phyloP scores from a whole-genome alignment of 176 grass and related monocot genomes.

The Carex cristatella region DNA sequence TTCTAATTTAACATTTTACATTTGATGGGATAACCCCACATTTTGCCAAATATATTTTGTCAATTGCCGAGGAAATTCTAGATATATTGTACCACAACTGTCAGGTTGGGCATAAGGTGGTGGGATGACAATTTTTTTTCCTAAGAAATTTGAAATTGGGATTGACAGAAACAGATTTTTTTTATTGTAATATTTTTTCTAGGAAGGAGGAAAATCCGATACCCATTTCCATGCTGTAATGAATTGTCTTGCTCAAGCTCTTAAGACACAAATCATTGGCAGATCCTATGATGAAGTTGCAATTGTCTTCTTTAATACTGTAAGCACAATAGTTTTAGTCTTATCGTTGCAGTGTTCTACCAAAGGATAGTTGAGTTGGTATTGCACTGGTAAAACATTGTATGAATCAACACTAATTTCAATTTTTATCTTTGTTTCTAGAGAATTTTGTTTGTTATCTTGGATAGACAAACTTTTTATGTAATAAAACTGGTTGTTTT shows the following conservation, averaged over 20 bases:
- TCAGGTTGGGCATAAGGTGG: not conserved
- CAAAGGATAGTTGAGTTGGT: not conserved
- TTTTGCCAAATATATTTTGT: not conserved
- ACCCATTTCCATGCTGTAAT: slow-evolving; percentile 71
- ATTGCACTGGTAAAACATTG: not conserved
- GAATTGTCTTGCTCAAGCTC: slow-evolving; percentile 52
- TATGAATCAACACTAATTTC: not conserved
- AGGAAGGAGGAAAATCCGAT: slow-evolving; percentile 21
- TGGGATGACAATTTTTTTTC: not conserved
- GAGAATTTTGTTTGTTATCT: not conserved
- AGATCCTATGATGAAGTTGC: slow-evolving; percentile 88
- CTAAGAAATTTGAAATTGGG: not conserved
- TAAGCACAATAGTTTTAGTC: slow-evolving; percentile 25
- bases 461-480: not conserved
- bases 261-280: slow-evolving; percentile 79
- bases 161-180: not conserved
- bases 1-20: not conserved
- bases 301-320: slow-evolving; percentile 91
- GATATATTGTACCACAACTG: too few species aligned
- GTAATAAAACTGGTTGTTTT: not conserved
- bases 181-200: not conserved
- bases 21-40: not conserved
- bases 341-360: not conserved
- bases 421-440: not conserved
- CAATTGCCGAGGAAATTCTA: not conserved